Evolutionary conservation across 1,139 yeast species (phyloP).

Genomic region (Scheffersomyces cryptocercus): DNA sequence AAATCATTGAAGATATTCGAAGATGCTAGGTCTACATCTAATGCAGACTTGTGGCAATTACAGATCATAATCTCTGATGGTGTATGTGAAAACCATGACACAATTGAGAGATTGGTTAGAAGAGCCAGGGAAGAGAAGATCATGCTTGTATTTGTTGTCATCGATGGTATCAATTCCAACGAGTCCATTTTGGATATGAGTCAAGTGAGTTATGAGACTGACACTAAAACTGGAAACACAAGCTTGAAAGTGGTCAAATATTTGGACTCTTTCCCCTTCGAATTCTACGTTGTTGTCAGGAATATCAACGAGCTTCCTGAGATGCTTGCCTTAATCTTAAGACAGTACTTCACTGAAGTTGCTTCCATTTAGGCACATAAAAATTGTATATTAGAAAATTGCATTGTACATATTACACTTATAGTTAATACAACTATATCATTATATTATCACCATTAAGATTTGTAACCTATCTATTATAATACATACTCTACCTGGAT

Average conservation of each 20-base stretch:
- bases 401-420: too few relatives aligned
- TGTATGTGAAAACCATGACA: constrained; percentile 91
- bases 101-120: constrained; percentile 79
- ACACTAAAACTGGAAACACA: constrained; percentile 70
- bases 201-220: constrained; percentile 75
- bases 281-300: constrained; percentile 90
- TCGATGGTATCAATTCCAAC: constrained; percentile 82
- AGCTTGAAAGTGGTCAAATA: constrained; percentile 78
- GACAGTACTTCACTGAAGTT: constrained; percentile 85
- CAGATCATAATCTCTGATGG: constrained; percentile 95
- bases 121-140: constrained; percentile 89
- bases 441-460: too few relatives aligned
- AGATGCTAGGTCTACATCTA: constrained; percentile 58
- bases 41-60: constrained; percentile 84
- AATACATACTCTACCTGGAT: too few relatives aligned
- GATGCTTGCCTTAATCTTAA: constrained; percentile 82
- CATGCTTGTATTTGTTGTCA: constrained; percentile 92
- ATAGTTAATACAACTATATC: too few relatives aligned
- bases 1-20: constrained; percentile 76
- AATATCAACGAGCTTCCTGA: constrained; percentile 88
- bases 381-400: too few relatives aligned
- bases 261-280: constrained; percentile 94
- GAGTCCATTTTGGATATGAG: constrained; percentile 94
- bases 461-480: too few relatives aligned
- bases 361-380: constrained; percentile 22